These are phyloP conservation scores for Mortierella sp. DNA, from an alignment of 371 early-diverging fungal species.

Conservation along the genomic window DNA sequence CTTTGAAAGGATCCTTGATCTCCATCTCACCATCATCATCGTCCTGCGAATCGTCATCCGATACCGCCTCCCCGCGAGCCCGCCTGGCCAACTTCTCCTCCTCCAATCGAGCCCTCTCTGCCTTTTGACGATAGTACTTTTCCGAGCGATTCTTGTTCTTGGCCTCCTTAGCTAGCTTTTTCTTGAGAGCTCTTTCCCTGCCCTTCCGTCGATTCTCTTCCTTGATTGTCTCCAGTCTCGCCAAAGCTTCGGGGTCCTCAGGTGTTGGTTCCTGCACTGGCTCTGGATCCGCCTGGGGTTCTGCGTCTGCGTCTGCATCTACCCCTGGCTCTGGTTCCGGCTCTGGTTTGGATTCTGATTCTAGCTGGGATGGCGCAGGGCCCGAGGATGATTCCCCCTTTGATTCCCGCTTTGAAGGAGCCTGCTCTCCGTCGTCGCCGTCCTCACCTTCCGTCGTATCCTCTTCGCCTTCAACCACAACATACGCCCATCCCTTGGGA, in stretches of 20 bases:
- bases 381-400: not conserved
- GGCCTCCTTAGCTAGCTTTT: conserved; percentile 21
- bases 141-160: conserved; percentile 28
- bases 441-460: conserved; percentile 50
- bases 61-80: not conserved
- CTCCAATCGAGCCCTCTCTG: conserved; percentile 4
- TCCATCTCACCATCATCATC: not conserved
- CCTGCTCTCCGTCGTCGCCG: conserved; percentile 17
- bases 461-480: conserved; percentile 58
- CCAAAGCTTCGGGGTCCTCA: conserved; percentile 8
- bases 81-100: not conserved
- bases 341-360: not conserved
- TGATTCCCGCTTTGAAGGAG: not conserved
- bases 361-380: not conserved
- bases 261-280: not conserved
- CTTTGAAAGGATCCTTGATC: not conserved
- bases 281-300: not conserved
- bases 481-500: conserved; percentile 61
- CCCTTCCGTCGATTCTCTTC: conserved; percentile 12
- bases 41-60: not conserved
- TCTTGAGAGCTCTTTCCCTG: conserved; percentile 11
- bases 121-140: conserved; percentile 18
- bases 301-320: not conserved
- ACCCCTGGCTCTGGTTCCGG: no score
- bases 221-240: conserved; percentile 16